Evolutionary conservation across 2,329 filamentous ascomycete genomes (phyloP), one percentile per base, ranked within the genome.

Genomic region (Ceratocystis colombiana): DNA sequence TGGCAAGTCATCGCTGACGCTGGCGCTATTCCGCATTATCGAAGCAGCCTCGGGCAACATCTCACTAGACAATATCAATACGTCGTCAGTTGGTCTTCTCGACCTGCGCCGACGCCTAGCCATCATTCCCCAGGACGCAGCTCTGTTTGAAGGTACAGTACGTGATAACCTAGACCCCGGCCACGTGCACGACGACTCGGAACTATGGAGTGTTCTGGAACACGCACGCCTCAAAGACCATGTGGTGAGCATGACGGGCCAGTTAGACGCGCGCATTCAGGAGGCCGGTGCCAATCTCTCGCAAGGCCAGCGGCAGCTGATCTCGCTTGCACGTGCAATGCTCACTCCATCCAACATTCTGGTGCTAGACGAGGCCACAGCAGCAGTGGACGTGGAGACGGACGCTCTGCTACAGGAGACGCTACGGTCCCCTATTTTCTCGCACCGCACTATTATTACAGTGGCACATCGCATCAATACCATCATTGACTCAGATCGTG

Each of bases 381-480:
- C 91, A 70, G 84, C 81, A 28, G 83, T 87, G 10, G 84, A 88
- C 73, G 79, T 88, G 53, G 81, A 88, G 76, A 88, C 85, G 28
- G 85, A 88, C 72, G 83, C 83, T 65, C 78, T 87, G 77, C 77
- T 88, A 65, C 85, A 88, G 76, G 76, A 77, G 61, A 88, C 85
- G 30, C 77, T 87, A 66, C 81, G 85, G 44, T 82, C 82, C 45
- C 81, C 83, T 25, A 75, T 87, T 17, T 99, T 99, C 78, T 82
- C 87, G 69, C 90, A 96, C 76, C 86, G 90, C 65, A 99, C 94
- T 46, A 97, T 99, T 76, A 96, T 99, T 76, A 99, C 94, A 0
- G 96, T 99, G 72, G 94, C 94, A 30, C 94, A 99, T 78, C 87
- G 94, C 66, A 96, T 99, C 79, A 97, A 97, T 78, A 99, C 94